Percentiles rank a stretch among this genome's conserved stretches.
Evolutionary conservation across 148 eudicot genomes (phyloP).

Genomic region (Euryodendron excelsum): DNA sequence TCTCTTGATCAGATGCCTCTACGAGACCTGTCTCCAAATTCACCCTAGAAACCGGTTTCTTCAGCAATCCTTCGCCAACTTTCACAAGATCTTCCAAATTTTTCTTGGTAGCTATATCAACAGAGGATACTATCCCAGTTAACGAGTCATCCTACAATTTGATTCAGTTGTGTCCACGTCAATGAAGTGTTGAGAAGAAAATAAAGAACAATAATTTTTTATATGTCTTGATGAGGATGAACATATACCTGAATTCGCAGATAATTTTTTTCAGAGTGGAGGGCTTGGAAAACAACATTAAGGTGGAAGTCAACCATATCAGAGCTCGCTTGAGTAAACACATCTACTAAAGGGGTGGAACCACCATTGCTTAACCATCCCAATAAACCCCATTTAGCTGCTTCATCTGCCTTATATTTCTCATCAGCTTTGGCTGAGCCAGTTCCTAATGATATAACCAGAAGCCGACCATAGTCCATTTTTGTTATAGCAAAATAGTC

Average conservation of each 20-base stretch:
- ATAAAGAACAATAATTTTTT: not conserved
- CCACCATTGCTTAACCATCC: constrained; percentile 1
- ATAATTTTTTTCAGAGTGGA: not conserved
- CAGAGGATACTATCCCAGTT: constrained; percentile 7
- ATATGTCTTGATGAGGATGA: not conserved
- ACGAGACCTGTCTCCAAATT: constrained; percentile 3
- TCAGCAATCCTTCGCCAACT: constrained; percentile 14
- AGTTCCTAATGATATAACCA: constrained; percentile 15
- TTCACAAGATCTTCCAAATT: constrained; percentile 17
- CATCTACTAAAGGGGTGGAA: constrained; percentile 12
- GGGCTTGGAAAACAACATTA: constrained; percentile 14
- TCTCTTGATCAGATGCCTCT: not conserved
- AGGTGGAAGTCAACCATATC: constrained; percentile 16
- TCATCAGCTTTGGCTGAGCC: not conserved
- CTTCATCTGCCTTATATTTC: not conserved
- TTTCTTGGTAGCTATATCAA: constrained; percentile 11
- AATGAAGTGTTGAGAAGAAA: not conserved
- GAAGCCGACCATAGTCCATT: constrained; percentile 14
- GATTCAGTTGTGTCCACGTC: not conserved
- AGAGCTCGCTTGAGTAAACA: constrained; percentile 4
- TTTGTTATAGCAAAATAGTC: not conserved
- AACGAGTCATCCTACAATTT: constrained; percentile 13
- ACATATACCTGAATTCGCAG: constrained; percentile 6
- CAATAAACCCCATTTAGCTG: constrained; percentile 15
- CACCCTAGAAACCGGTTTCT: constrained; percentile 13